Conservation (phyloP, 2,329 filamentous ascomycete genomes). For the Dissoconium aciculare region DNA sequence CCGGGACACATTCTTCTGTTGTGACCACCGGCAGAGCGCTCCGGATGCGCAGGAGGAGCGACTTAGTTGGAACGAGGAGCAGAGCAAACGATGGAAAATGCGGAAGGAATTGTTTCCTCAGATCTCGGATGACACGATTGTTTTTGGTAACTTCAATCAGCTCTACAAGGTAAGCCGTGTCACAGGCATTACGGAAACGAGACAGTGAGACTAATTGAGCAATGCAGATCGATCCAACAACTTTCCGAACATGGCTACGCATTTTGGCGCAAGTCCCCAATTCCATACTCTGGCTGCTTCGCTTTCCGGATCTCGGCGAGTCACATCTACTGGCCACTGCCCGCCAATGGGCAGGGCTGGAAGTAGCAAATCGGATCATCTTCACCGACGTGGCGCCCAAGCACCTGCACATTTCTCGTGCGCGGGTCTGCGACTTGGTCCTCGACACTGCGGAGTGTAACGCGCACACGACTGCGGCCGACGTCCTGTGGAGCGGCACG, state of each 20-base stretch:
- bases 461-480: slow-evolving; percentile 90
- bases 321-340: slow-evolving; percentile 70
- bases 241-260: slow-evolving; percentile 87
- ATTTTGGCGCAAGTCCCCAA: slow-evolving; percentile 77
- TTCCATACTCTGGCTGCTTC: slow-evolving; percentile 85
- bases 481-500: slow-evolving; percentile 91
- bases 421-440: slow-evolving; percentile 84
- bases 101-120: slow-evolving; percentile 79
- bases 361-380: slow-evolving; percentile 72
- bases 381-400: slow-evolving; percentile 98
- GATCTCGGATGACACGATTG: slow-evolving; percentile 68
- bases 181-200: no score
- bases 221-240: slow-evolving; percentile 95
- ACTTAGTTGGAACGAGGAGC: slow-evolving; percentile 72
- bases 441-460: slow-evolving; percentile 97
- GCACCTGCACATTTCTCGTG: slow-evolving; percentile 80
- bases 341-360: slow-evolving; percentile 63
- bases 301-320: slow-evolving; percentile 89
- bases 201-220: no score
- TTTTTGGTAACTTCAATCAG: slow-evolving; percentile 96
- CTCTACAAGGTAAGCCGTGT: slow-evolving; percentile 67
- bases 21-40: slow-evolving; percentile 85
- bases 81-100: slow-evolving; percentile 74
- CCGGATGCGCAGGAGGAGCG: slow-evolving; percentile 51
- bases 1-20: slow-evolving; percentile 92